These are phyloP conservation scores for Crithidia thermophila DNA, from an alignment of 208 protist genomes.

Conservation along the genomic window DNA sequence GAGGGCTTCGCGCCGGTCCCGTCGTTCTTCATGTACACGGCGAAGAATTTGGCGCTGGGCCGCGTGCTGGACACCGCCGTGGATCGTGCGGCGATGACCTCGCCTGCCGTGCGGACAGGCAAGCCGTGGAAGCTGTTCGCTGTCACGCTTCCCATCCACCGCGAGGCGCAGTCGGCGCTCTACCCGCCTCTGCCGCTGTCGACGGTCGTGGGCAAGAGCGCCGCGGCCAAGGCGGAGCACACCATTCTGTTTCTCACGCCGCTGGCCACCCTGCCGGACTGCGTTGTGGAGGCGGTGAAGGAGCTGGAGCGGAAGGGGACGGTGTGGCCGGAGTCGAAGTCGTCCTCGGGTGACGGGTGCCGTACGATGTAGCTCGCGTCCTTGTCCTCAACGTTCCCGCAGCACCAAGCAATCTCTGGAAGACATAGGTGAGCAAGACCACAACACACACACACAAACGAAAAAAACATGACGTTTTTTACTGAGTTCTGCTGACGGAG, in stretches of 20 bases:
- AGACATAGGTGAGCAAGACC: background rate
- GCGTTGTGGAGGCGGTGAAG: constrained; percentile 33
- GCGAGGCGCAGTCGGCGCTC: constrained; percentile 30
- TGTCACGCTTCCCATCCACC: constrained; percentile 40
- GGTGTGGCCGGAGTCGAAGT: background rate
- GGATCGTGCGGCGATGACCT: constrained; percentile 46
- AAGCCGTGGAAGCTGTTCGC: constrained; percentile 56
- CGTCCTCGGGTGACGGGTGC: constrained; percentile 13
- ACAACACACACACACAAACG: background rate
- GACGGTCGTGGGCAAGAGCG: constrained; percentile 43
- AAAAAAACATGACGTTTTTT: too few species aligned
- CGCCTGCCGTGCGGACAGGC: constrained; percentile 30
- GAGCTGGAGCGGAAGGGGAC: constrained; percentile 23
- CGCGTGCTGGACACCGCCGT: constrained; percentile 70
- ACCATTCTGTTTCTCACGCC: constrained; percentile 37
- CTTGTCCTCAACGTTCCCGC: too few species aligned
- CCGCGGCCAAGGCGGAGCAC: constrained; percentile 14
- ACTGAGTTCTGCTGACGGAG: too few species aligned
- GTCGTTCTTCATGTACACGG: constrained; percentile 76
- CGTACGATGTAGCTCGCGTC: background rate
- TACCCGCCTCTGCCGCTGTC: constrained; percentile 55
- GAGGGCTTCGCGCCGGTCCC: constrained; percentile 42
- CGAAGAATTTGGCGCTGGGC: constrained; percentile 58
- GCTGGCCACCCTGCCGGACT: constrained; percentile 30
- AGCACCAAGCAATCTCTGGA: too few species aligned